Percentiles rank a stretch among this genome's conserved stretches.
Evolutionary conservation across 306 rosid species (phyloP).

Genomic region (Prosopis cineraria): DNA sequence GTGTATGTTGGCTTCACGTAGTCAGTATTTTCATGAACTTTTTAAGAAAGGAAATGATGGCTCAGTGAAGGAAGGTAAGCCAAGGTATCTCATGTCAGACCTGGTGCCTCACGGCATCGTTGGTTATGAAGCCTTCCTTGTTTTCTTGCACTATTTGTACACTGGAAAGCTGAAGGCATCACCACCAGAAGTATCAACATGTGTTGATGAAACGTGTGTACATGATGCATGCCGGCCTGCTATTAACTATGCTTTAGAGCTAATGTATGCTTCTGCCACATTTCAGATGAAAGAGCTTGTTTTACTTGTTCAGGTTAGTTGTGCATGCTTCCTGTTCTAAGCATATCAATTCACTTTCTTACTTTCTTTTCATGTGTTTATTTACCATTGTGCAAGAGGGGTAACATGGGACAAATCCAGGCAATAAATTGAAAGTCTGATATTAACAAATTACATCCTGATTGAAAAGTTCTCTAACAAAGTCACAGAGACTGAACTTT

Average conservation of each 20-base stretch:
- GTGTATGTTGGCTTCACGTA: slow-evolving; percentile 76
- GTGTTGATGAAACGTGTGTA: slow-evolving; percentile 73
- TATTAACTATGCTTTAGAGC: slow-evolving; percentile 75
- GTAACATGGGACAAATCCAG: not conserved
- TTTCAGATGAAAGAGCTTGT: slow-evolving; percentile 90
- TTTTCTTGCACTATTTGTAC: slow-evolving; percentile 77
- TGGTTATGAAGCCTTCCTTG: slow-evolving; percentile 73
- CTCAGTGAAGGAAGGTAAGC: slow-evolving; percentile 58
- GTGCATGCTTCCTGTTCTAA: slow-evolving; percentile 29
- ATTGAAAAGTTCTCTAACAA: not conserved
- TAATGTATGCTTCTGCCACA: slow-evolving; percentile 83
- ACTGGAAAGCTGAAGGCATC: slow-evolving; percentile 80
- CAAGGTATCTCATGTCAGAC: slow-evolving; percentile 67
- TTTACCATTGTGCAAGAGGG: not conserved
- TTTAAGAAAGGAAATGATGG: slow-evolving; percentile 60
- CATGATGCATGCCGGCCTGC: slow-evolving; percentile 93
- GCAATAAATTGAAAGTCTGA: not conserved
- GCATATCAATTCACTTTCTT: slow-evolving; percentile 3
- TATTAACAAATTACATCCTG: not conserved
- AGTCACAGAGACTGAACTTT: no score
- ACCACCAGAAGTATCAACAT: slow-evolving; percentile 75
- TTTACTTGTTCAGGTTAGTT: slow-evolving; percentile 72
- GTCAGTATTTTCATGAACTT: slow-evolving; percentile 75
- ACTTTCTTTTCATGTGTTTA: not conserved
- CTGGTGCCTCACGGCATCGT: slow-evolving; percentile 66